Conservation (phyloP, 176 grass and related monocot species). For the Musa beccarii region DNA sequence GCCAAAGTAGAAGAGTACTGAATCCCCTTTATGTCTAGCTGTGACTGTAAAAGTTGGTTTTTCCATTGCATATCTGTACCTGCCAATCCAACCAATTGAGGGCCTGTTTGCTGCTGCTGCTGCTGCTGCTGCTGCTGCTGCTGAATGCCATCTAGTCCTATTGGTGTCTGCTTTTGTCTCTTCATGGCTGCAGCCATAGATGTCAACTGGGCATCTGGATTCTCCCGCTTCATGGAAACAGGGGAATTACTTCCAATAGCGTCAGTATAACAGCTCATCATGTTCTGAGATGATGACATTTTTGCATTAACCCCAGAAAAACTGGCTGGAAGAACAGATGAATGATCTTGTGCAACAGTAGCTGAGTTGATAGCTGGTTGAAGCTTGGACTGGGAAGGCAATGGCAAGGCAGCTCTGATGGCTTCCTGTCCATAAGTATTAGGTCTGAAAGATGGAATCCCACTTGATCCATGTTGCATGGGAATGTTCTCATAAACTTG, state of each 20-base stretch:
- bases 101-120: slow-evolving; percentile 44
- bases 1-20: slow-evolving; percentile 57
- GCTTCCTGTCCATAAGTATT: slow-evolving; percentile 58
- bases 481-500: slow-evolving; percentile 36
- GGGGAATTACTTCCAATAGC: slow-evolving; percentile 31
- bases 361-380: slow-evolving; percentile 47
- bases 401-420: slow-evolving; percentile 34
- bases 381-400: slow-evolving; percentile 37
- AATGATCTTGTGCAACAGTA: slow-evolving; percentile 47
- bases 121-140: slow-evolving; percentile 51
- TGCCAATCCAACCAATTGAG: slow-evolving; percentile 34
- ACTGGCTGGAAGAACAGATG: slow-evolving; percentile 37
- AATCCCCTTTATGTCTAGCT: slow-evolving; percentile 48
- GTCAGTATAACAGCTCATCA: slow-evolving; percentile 45
- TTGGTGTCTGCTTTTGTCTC: slow-evolving; percentile 49
- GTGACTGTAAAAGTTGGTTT: slow-evolving; percentile 60
- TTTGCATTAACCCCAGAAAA: slow-evolving; percentile 44
- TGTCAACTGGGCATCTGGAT: slow-evolving; percentile 44
- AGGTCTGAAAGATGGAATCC: slow-evolving; percentile 41
- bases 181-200: slow-evolving; percentile 47
- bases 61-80: slow-evolving; percentile 67
- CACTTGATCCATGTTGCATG: slow-evolving; percentile 31
- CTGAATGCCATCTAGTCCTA: slow-evolving; percentile 50
- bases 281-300: slow-evolving; percentile 51
- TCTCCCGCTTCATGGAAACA: slow-evolving; percentile 69